Conservation (phyloP, 202 grass and related monocot genomes). For the Panicum virgatum region DNA sequence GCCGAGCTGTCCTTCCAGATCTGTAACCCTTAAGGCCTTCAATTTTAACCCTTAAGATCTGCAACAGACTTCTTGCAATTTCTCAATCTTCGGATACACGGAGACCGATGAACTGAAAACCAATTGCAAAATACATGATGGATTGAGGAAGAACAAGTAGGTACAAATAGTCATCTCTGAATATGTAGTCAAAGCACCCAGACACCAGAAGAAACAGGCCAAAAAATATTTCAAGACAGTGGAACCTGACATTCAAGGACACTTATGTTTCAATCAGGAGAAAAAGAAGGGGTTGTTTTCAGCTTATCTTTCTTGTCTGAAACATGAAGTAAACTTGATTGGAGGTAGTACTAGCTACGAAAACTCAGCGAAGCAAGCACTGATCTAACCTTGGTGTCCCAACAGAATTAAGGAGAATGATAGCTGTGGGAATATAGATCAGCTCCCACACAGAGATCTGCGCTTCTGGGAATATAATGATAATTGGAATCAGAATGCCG, state of each 20-base stretch:
- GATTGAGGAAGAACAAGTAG: constrained; percentile 73
- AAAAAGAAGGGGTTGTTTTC: too few relatives aligned
- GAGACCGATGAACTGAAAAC: constrained; percentile 62
- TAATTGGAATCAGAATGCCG: constrained; percentile 55
- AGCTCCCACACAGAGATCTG: constrained; percentile 51
- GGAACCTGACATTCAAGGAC: constrained; percentile 41
- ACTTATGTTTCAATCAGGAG: too few relatives aligned
- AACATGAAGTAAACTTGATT: background rate
- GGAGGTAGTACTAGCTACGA: background rate
- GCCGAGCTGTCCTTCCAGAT: background rate
- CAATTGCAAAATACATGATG: constrained; percentile 59
- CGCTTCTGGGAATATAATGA: constrained; percentile 51
- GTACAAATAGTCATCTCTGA: constrained; percentile 48
- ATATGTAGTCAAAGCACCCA: constrained; percentile 53
- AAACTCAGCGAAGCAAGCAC: background rate
- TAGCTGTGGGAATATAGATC: constrained; percentile 48
- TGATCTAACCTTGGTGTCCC: constrained; percentile 71
- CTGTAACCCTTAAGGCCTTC: background rate
- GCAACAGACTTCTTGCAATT: background rate
- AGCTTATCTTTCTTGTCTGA: background rate
- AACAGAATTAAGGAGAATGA: constrained; percentile 53
- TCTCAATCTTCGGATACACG: constrained; percentile 17
- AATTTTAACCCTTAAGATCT: background rate
- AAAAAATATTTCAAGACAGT: constrained; percentile 51
- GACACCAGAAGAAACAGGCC: constrained; percentile 50